These are phyloP conservation scores for Cercospora canescens DNA, from an alignment of 2,329 filamentous ascomycete species.

Conservation along the genomic window DNA sequence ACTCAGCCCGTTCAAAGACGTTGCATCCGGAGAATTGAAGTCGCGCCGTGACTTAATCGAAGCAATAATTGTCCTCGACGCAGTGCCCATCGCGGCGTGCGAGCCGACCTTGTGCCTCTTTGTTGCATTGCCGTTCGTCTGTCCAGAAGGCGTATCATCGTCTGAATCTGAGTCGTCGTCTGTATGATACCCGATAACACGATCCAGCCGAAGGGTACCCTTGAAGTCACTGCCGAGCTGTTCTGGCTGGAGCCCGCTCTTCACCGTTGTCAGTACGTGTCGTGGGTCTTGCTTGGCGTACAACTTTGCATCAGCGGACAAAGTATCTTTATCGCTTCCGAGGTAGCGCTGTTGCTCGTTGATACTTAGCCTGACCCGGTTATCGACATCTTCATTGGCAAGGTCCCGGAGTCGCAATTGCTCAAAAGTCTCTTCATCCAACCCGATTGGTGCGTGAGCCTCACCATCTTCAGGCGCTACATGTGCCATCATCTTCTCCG, in stretches of 20 bases:
- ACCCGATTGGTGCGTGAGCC: slow-evolving; percentile 62
- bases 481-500: slow-evolving; percentile 89
- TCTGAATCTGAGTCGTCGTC: slow-evolving; percentile 61
- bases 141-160: slow-evolving; percentile 44
- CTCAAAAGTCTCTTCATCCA: slow-evolving; percentile 72
- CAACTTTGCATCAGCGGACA: slow-evolving; percentile 51
- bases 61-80: slow-evolving; percentile 66
- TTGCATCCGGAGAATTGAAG: slow-evolving; percentile 26
- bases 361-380: slow-evolving; percentile 80
- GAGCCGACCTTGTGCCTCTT: slow-evolving; percentile 63
- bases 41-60: slow-evolving; percentile 58
- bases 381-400: slow-evolving; percentile 69
- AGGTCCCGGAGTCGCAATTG: slow-evolving; percentile 79
- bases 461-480: slow-evolving; percentile 77
- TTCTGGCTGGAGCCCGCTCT: slow-evolving; percentile 59
- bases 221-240: slow-evolving; percentile 33
- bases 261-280: slow-evolving; percentile 66
- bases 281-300: slow-evolving; percentile 71
- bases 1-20: slow-evolving; percentile 38
- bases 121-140: slow-evolving; percentile 25
- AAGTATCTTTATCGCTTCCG: slow-evolving; percentile 50
- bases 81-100: slow-evolving; percentile 62
- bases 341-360: slow-evolving; percentile 86
- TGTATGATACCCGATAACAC: slow-evolving; percentile 67
- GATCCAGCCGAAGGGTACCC: slow-evolving; percentile 52